Conservation (phyloP, 352 stramenopile species). For the Globisporangium middletonii region DNA sequence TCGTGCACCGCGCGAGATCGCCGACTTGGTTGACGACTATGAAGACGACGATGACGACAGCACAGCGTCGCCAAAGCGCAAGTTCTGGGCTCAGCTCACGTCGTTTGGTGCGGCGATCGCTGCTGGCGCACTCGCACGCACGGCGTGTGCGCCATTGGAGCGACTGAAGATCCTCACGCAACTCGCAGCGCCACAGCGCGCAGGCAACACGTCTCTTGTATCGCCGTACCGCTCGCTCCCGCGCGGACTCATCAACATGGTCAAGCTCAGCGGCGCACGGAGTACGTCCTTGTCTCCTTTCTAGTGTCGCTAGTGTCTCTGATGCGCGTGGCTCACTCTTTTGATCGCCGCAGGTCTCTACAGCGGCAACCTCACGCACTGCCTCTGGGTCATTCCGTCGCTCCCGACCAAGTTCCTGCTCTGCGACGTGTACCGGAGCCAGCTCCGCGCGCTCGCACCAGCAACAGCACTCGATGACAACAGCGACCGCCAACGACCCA, state of each 20-base stretch:
- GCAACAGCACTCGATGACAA: constrained; percentile 2
- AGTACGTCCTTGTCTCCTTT: constrained; percentile 18
- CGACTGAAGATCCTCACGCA: constrained; percentile 84
- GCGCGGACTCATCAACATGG: constrained; percentile 63
- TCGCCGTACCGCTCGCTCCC: constrained; percentile 42
- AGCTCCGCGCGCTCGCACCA: constrained; percentile 24
- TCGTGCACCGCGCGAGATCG: too few relatives aligned
- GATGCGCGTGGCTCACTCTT: background rate
- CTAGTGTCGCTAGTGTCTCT: background rate
- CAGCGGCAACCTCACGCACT: constrained; percentile 77
- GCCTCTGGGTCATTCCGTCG: constrained; percentile 75
- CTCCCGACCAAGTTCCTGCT: constrained; percentile 77
- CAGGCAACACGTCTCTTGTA: background rate
- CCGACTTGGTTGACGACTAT: too few relatives aligned
- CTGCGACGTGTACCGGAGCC: constrained; percentile 60
- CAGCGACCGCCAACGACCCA: background rate
- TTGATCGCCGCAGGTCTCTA: constrained; percentile 34
- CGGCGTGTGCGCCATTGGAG: constrained; percentile 65
- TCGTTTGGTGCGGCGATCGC: constrained; percentile 62
- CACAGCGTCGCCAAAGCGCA: constrained; percentile 9
- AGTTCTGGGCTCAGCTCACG: constrained; percentile 30
- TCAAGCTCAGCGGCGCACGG: constrained; percentile 43
- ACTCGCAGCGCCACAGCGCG: constrained; percentile 21
- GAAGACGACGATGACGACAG: background rate
- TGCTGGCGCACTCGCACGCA: constrained; percentile 53